Evolutionary conservation across 73 alveolate genomes (phyloP), one percentile per base, ranked within the genome.

Genomic region (Paramecium pentaurelia): DNA sequence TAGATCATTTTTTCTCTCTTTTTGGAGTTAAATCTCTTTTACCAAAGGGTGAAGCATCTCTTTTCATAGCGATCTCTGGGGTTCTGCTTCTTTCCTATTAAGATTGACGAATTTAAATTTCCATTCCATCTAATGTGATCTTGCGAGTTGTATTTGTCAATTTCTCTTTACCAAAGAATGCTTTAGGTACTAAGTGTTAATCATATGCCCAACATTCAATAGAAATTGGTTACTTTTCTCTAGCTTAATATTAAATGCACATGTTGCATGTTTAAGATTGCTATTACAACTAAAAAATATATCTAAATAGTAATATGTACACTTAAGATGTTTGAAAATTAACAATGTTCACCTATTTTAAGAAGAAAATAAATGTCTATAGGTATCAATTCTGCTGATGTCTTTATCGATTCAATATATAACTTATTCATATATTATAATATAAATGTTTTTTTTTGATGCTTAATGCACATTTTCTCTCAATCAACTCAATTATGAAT

Each of bases 201-300:
- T 73, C 87, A 73, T 73, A 73, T 73, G 87, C 87, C 87, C 87
- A 73, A 40, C 87, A 73, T 73, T 73, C 87, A 9, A 73, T 36
- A 0, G 51, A 32, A 6, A 64, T 32, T 4, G 87, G 36, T 25
- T 12, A 36, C 47, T 73, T 73, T 3, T 37, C 60, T n/a, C 58
- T 34, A 8, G 40, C 18, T 11, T 73, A 12, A 44, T 37, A 73
- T 28, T 73, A 11, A 73, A 73, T 16, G 34, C 58, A 73, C 60
- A 34, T 12, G 18, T 34, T 73, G 18, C 64, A 73, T 9, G 38
- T 32, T 73, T 73, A 38, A 12, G 58, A 36, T 73, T 73, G 60
- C 40, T 73, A 30, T 37, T 32, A 22, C 37, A 73, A 9, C 84
- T 68, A 27, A 16, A 68, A 68, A 12, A 36, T 14, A 36, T 5